These are phyloP conservation scores for Amaranthus palmeri DNA, from an alignment of 148 eudicot genomes.

Conservation along the genomic window DNA sequence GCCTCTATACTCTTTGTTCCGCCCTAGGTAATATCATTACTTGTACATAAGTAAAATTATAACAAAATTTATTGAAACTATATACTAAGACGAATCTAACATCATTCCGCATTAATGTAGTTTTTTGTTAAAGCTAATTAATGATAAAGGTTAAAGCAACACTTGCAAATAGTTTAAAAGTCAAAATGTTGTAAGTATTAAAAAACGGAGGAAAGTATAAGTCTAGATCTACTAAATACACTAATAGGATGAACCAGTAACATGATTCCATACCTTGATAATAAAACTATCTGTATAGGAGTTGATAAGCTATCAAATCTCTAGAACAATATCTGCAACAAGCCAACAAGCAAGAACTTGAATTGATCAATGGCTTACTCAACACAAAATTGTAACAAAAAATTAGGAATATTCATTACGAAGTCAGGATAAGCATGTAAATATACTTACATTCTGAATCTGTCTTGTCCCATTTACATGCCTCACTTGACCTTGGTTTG, in stretches of 20 bases:
- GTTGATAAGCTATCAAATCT: constrained; percentile 46
- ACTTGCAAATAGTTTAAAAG: too few relatives aligned
- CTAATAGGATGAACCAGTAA: neutral
- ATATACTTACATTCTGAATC: constrained; percentile 81
- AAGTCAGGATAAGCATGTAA: constrained; percentile 1
- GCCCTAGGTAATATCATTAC: too few relatives aligned
- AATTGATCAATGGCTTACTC: constrained; percentile 9
- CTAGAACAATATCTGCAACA: constrained; percentile 93
- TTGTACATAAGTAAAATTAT: too few relatives aligned
- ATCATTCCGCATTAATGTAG: too few relatives aligned
- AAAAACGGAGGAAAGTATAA: too few relatives aligned
- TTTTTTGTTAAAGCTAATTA: too few relatives aligned
- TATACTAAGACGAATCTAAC: too few relatives aligned
- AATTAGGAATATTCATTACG: neutral
- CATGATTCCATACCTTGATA: constrained; percentile 18
- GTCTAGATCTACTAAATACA: too few relatives aligned
- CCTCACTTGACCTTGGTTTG: constrained; percentile 38
- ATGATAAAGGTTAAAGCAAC: too few relatives aligned
- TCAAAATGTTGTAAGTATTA: too few relatives aligned
- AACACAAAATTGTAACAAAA: neutral
- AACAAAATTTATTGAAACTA: too few relatives aligned
- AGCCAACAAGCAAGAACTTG: constrained; percentile 26
- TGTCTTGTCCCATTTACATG: constrained; percentile 84
- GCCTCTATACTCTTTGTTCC: too few relatives aligned
- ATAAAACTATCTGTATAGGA: constrained; percentile 14